These are phyloP conservation scores for Leptosphaerulina australis DNA, from an alignment of 2,329 filamentous ascomycete species.

Conservation along the genomic window DNA sequence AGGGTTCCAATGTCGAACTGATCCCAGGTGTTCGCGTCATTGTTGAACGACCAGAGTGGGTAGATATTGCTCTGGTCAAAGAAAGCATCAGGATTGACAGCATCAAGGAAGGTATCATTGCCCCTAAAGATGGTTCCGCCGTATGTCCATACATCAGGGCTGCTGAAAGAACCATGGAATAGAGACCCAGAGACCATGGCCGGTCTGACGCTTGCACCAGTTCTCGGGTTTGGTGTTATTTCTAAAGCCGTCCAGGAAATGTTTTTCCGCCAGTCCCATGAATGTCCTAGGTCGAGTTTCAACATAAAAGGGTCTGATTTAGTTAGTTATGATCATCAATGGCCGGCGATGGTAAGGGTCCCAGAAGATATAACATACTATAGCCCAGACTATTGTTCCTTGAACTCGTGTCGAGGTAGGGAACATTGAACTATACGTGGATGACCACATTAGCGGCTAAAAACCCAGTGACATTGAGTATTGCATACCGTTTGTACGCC, in stretches of 20 bases:
- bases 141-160: slow-evolving; percentile 21
- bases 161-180: slow-evolving; percentile 25
- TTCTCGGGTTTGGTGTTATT: slow-evolving; percentile 18
- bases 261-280: slow-evolving; percentile 30
- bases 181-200: slow-evolving; percentile 21
- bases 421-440: neutral
- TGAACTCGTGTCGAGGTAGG: neutral
- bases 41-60: slow-evolving; percentile 25
- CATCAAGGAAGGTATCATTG: slow-evolving; percentile 16
- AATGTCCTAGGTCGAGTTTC: slow-evolving; percentile 19
- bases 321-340: neutral
- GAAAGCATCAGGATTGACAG: slow-evolving; percentile 5
- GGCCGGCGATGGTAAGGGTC: too few species aligned
- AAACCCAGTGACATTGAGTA: slow-evolving; percentile 3
- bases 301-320: slow-evolving; percentile 23
- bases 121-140: slow-evolving; percentile 23
- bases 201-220: slow-evolving; percentile 19
- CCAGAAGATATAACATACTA: too few species aligned
- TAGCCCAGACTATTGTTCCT: slow-evolving; percentile 2
- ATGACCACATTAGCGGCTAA: neutral
- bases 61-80: slow-evolving; percentile 18
- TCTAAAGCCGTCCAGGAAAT: slow-evolving; percentile 22
- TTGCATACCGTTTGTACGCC: slow-evolving; percentile 19
- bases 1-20: slow-evolving; percentile 21
- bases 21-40: slow-evolving; percentile 21